Percentiles rank a stretch among this genome's conserved stretches.
Conservation (phyloP, 257 asterid genomes). For the Ligustrum vulgare region DNA sequence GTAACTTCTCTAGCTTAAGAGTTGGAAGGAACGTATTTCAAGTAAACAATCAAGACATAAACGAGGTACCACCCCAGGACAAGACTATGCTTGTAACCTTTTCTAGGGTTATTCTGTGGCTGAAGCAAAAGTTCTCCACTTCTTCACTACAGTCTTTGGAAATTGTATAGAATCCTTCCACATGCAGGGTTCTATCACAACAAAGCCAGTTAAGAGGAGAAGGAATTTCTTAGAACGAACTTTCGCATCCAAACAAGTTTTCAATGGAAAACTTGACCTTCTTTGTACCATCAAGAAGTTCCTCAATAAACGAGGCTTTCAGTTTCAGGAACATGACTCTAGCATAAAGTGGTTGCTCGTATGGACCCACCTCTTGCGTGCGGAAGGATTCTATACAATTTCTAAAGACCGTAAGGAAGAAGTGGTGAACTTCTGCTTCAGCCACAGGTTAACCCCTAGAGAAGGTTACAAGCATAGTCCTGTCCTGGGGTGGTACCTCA, state of each 20-base stretch:
- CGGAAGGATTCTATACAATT: conserved; percentile 46
- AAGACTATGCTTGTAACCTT: conserved; percentile 66
- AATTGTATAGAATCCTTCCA: conserved; percentile 46
- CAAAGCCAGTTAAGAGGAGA: not conserved
- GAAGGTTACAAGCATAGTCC: conserved; percentile 67
- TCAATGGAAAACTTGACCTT: conserved; percentile 59
- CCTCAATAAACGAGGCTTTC: conserved; percentile 12
- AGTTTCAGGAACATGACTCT: conserved; percentile 40
- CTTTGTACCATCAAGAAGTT: conserved; percentile 42
- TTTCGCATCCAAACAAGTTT: conserved; percentile 71
- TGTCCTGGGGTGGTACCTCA: conserved; percentile 23
- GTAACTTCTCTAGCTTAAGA: conserved; percentile 22
- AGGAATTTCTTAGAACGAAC: conserved; percentile 30
- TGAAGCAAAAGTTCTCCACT: conserved; percentile 47
- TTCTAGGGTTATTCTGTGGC: conserved; percentile 62
- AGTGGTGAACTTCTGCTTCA: conserved; percentile 48
- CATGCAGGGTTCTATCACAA: conserved; percentile 24
- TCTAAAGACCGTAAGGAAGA: conserved; percentile 40
- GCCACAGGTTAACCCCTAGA: conserved; percentile 63
- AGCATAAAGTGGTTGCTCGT: conserved; percentile 60
- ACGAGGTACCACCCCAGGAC: conserved; percentile 22
- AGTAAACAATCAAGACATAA: not conserved
- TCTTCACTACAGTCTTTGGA: conserved; percentile 41
- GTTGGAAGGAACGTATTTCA: not conserved
- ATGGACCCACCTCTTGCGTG: conserved; percentile 49